Evolutionary conservation across 164 flowering plant species (phyloP).

Genomic region (Houttuynia cordata): DNA sequence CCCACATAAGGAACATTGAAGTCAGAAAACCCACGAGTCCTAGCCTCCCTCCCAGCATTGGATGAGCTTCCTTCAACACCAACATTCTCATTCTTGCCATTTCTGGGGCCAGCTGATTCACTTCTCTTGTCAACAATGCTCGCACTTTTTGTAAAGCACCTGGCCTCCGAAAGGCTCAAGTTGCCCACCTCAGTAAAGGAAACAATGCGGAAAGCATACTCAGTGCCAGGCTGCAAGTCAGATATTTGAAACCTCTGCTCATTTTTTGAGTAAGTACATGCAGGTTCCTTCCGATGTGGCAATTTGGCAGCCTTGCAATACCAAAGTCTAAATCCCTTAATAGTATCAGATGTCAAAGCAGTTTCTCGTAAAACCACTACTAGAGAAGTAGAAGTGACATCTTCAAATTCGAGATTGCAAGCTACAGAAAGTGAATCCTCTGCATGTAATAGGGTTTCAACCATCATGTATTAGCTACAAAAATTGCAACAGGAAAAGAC

Average conservation of each 20-base stretch:
- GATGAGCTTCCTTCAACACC: conserved; percentile 27
- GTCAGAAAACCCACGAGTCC: conserved; percentile 24
- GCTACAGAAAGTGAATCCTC: conserved; percentile 93
- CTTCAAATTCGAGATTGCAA: conserved; percentile 83
- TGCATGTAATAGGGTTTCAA: conserved; percentile 17
- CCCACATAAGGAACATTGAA: conserved; percentile 86
- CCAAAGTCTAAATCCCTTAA: conserved; percentile 89
- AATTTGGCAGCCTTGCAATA: conserved; percentile 53
- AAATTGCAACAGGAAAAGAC: background rate
- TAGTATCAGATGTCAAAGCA: conserved; percentile 26
- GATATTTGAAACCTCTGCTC: conserved; percentile 67
- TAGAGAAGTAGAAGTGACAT: conserved; percentile 64
- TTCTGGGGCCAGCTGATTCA: conserved; percentile 11
- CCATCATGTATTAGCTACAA: no score
- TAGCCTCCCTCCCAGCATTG: conserved; percentile 21
- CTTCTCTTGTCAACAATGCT: conserved; percentile 52
- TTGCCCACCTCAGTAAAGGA: conserved; percentile 75
- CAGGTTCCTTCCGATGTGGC: conserved; percentile 44
- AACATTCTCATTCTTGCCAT: conserved; percentile 24
- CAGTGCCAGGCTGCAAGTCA: conserved; percentile 81
- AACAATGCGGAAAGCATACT: conserved; percentile 66
- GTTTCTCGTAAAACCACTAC: conserved; percentile 57
- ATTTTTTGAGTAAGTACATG: conserved; percentile 44
- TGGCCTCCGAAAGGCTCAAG: conserved; percentile 80
- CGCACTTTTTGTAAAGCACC: conserved; percentile 80